Base-by-base conservation (phyloP, 2,329 filamentous ascomycete genomes). In the Nigrospora sphaerica region DNA sequence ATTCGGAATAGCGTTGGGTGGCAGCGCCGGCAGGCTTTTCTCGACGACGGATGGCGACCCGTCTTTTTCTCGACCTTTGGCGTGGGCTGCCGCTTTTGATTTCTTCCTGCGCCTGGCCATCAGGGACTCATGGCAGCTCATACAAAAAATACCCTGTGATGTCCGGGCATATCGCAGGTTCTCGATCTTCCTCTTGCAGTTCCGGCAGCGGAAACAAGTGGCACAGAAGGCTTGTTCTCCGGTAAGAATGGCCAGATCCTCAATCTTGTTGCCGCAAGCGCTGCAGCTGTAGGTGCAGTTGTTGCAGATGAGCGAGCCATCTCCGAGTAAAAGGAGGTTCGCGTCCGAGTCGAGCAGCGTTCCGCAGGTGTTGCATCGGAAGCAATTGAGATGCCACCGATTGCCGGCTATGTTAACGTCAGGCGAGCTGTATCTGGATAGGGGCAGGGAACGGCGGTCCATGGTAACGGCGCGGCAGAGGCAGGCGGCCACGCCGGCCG, bases 251-350 rank as follows among this genome's bases (percentile, higher is more conserved):
- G 93, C 93, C 52, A 97, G 76, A 64, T 98, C 93, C 65, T 98
- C 93, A 56, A 98, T 98, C 74, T 98, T 98, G 73, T 95, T 92
- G 49, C 84, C 83, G 68, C 93, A 98, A 45, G 91, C 91, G 67
- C 84, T 95, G 74, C 93, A 98, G 75, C 91, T 96, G 68, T 98
- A 98, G 45, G 93, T 97, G 73, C 93, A 98, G 69, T 96, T 95
- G 73, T 95, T 97, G 77, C 93, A 98, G 58, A 98, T 97, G 55
- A 98, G 81, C 16, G 92, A 97, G 54, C 93, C 93, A 71, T 98
- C 93, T 64, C 93, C 93, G 52, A 98, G 87, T 23, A 98, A 85
- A 44, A 98, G 83, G 42, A 98, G 84, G 69, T 97, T 97, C 58
- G 93, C 93, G 64, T 98, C 92, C 51, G 93, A 97, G 72, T 98